Conservation (phyloP, 2,329 filamentous ascomycete species). For the Thermothelomyces thermophilus region DNA sequence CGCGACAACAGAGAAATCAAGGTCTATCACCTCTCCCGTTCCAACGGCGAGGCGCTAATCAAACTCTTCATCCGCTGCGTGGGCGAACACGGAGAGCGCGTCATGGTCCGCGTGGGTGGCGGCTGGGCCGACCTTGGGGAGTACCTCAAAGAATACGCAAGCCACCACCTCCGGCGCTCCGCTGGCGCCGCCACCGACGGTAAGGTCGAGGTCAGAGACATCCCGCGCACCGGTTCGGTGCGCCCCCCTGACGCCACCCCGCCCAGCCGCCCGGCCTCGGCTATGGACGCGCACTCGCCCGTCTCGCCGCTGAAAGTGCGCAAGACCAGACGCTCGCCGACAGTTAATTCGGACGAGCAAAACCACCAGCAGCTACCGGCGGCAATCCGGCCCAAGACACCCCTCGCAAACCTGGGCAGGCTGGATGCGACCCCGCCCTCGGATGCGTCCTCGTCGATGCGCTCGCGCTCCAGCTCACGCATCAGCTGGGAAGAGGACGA, state of each 20-base stretch:
- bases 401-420: slow-evolving; percentile 30
- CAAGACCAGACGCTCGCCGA: slow-evolving; percentile 45
- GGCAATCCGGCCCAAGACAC: slow-evolving; percentile 35
- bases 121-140: slow-evolving; percentile 98
- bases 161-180: slow-evolving; percentile 76
- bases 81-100: slow-evolving; percentile 80
- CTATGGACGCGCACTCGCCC: slow-evolving; percentile 31
- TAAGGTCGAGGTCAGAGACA: slow-evolving; percentile 50
- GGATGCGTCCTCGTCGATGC: slow-evolving; percentile 39
- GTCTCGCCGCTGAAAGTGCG: slow-evolving; percentile 47
- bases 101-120: slow-evolving; percentile 96
- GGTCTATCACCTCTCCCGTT: slow-evolving; percentile 82
- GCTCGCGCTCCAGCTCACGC: slow-evolving; percentile 47
- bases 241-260: slow-evolving; percentile 29
- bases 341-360: slow-evolving; percentile 28
- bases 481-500: slow-evolving; percentile 55
- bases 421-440: slow-evolving; percentile 31
- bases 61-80: slow-evolving; percentile 93
- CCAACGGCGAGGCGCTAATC: slow-evolving; percentile 78
- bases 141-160: slow-evolving; percentile 87
- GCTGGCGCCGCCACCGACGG: slow-evolving; percentile 40
- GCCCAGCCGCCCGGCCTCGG: slow-evolving; percentile 31
- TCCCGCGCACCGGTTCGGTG: slow-evolving; percentile 27
- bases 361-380: slow-evolving; percentile 9
- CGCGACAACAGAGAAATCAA: slow-evolving; percentile 68